phyloP scores from a whole-genome alignment of 2,329 filamentous ascomycete species.

The Beauveria sp. region DNA sequence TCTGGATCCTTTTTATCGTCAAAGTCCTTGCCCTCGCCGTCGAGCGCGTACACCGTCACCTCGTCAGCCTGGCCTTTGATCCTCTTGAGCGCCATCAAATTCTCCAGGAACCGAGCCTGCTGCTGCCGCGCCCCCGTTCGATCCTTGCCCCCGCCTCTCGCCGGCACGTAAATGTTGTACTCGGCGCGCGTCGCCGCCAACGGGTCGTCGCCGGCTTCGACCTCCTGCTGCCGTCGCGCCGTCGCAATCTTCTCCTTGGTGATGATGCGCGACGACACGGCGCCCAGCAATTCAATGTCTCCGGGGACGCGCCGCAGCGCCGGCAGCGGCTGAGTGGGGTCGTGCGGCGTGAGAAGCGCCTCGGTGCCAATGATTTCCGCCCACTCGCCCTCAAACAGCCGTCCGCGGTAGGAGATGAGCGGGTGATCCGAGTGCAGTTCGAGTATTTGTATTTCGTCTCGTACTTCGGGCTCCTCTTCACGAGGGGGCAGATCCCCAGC shows the following conservation, averaged over 20 bases:
- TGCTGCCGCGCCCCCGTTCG: slow-evolving; percentile 40
- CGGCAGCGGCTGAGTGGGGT: slow-evolving; percentile 38
- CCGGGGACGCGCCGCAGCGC: slow-evolving; percentile 31
- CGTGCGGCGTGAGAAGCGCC: slow-evolving; percentile 62
- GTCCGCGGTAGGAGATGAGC: slow-evolving; percentile 69
- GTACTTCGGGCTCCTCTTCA: slow-evolving; percentile 11
- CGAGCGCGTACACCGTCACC: slow-evolving; percentile 51
- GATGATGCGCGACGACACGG: slow-evolving; percentile 61
- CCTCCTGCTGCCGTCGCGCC: slow-evolving; percentile 27
- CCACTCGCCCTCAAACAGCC: slow-evolving; percentile 76
- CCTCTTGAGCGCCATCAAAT: slow-evolving; percentile 57
- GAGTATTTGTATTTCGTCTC: slow-evolving; percentile 63
- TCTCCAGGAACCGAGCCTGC: slow-evolving; percentile 54
- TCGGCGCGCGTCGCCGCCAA: slow-evolving; percentile 33
- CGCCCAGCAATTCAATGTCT: slow-evolving; percentile 64
- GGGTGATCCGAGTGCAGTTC: slow-evolving; percentile 72
- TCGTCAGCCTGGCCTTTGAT: slow-evolving; percentile 56
- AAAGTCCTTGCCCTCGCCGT: slow-evolving; percentile 33
- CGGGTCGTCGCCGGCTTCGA: slow-evolving; percentile 20
- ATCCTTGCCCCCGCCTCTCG: slow-evolving; percentile 27
- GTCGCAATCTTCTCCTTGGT: slow-evolving; percentile 57
- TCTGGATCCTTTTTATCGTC: slow-evolving; percentile 34
- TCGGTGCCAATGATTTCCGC: slow-evolving; percentile 77
- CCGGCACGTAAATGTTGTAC: slow-evolving; percentile 37
- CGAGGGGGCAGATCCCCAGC: slow-evolving; percentile 6